Base-by-base conservation (phyloP, 257 asterid species). In the Jasminum sambac region DNA sequence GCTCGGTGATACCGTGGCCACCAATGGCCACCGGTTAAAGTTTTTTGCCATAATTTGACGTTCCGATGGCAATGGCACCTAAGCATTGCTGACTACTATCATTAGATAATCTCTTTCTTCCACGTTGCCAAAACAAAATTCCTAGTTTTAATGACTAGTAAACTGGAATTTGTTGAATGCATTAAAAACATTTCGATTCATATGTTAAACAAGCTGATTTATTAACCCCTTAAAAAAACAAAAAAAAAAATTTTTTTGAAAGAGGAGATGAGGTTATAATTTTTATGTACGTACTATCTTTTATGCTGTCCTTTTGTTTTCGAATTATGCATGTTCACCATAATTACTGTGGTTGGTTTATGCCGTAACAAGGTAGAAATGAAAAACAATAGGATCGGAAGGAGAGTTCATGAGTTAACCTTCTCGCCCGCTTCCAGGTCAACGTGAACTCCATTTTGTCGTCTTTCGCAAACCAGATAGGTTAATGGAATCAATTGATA, bases 371-470 rank as follows among this genome's bases (percentile, higher is more conserved):
- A 91, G 97, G 90, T 88, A 88, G 96, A 84, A 73, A 83, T 89
- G 85, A 94, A 88, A 87, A 88, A 81, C 72, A 88, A 72, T 83
- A 85, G 99, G 81, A 89, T 88, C 78, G 85, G 89, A 65, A 88
- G 87, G 81, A 89, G 98, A 72, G 90, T 94, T 68, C 78, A 91
- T 63, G 99, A 94, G 76, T 78, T 91, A 85, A 50, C 63, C 37
- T 74, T 70, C 82, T 41, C 9, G 17, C 76, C 70, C 78, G 46
- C 36, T 71, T 77, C 70, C 81, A 6, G 72, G 83, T 78, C 83
- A 83, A 75, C 90, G 86, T 13, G 96, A 94, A 68, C 93, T 94
- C 73, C 96, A 91, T 72, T 94, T 94, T 78, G 84, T 87, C 75
- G 91, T 91, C 91, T 91, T 91, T 77, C 90, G 42, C 72, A 89